Conservation (phyloP, 129 eudicot species). For the Chrysanthemum makinoi region DNA sequence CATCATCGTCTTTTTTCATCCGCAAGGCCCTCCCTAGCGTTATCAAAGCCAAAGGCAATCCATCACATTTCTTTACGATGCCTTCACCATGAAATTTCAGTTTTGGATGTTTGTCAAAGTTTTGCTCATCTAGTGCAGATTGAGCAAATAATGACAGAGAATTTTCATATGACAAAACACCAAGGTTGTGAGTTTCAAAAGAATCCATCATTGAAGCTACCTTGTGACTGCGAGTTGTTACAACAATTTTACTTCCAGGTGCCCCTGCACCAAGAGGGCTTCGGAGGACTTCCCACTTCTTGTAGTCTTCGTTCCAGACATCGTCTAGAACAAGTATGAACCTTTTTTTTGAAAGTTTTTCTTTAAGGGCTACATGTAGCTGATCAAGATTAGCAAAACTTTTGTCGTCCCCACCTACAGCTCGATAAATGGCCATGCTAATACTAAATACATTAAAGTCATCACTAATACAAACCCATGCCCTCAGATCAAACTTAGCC, state of each 20-base stretch:
- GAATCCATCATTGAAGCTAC: conserved; percentile 5
- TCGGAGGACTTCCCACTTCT: conserved; percentile 26
- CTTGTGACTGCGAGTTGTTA: conserved; percentile 31
- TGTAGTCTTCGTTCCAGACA: conserved; percentile 38
- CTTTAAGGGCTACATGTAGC: conserved; percentile 26
- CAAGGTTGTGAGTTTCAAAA: conserved; percentile 12
- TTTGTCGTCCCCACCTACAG: not conserved
- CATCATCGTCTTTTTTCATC: not conserved
- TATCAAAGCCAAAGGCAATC: conserved; percentile 9
- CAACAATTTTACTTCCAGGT: conserved; percentile 14
- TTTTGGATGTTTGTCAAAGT: conserved; percentile 17
- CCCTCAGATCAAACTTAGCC: not conserved
- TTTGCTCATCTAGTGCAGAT: conserved; percentile 16
- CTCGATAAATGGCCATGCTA: not conserved
- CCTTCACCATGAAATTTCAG: conserved; percentile 22
- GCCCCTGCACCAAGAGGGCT: conserved; percentile 31
- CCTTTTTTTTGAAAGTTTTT: conserved; percentile 14
- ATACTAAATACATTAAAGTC: not conserved
- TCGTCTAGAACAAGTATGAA: conserved; percentile 43
- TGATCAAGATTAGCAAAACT: conserved; percentile 6
- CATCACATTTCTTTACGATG: conserved; percentile 12
- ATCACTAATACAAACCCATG: not conserved
- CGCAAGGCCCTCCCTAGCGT: not conserved
- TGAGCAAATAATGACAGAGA: conserved; percentile 32
- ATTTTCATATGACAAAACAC: conserved; percentile 15